Conservation (phyloP, 2,329 filamentous ascomycete species). For the Ambrosiella cleistominuta region DNA sequence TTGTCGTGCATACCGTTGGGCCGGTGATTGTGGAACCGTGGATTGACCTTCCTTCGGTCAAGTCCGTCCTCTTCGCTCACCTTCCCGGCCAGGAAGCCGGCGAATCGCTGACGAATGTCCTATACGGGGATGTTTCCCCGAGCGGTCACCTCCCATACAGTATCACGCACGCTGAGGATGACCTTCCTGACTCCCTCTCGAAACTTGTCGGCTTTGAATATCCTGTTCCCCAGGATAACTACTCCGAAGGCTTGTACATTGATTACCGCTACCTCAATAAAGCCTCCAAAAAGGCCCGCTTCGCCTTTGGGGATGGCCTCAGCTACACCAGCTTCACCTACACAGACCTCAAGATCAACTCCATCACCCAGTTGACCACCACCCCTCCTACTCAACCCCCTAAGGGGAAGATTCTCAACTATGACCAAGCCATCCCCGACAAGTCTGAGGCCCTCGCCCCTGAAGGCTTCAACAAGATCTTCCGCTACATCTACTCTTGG, state of each 20-base stretch:
- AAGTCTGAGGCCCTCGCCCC: conserved; percentile 41
- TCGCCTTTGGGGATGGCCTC: conserved; percentile 73
- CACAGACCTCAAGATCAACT: conserved; percentile 29
- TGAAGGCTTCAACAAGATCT: conserved; percentile 36
- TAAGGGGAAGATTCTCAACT: conserved; percentile 25
- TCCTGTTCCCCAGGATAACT: conserved; percentile 62
- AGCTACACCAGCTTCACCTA: conserved; percentile 62
- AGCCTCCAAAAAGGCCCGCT: conserved; percentile 53
- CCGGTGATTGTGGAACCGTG: conserved; percentile 66
- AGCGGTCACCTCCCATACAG: conserved; percentile 81
- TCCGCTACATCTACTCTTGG: conserved; percentile 55
- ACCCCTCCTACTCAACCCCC: conserved; percentile 21
- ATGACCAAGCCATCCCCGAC: conserved; percentile 34
- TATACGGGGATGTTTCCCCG: conserved; percentile 59
- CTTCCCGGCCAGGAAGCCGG: conserved; percentile 78
- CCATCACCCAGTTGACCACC: conserved; percentile 26
- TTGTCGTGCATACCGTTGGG: conserved; percentile 73
- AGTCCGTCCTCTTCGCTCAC: conserved; percentile 67
- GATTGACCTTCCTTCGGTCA: conserved; percentile 60
- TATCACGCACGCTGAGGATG: conserved; percentile 48
- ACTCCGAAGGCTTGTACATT: conserved; percentile 61
- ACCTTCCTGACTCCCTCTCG: conserved; percentile 49
- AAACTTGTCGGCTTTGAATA: conserved; percentile 26
- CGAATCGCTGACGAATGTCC: conserved; percentile 58
- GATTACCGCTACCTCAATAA: conserved; percentile 87